Percentiles rank a stretch among this genome's conserved stretches.
phyloP scores from a whole-genome alignment of 345 rosid genomes.

The Populus ilicifolia region DNA sequence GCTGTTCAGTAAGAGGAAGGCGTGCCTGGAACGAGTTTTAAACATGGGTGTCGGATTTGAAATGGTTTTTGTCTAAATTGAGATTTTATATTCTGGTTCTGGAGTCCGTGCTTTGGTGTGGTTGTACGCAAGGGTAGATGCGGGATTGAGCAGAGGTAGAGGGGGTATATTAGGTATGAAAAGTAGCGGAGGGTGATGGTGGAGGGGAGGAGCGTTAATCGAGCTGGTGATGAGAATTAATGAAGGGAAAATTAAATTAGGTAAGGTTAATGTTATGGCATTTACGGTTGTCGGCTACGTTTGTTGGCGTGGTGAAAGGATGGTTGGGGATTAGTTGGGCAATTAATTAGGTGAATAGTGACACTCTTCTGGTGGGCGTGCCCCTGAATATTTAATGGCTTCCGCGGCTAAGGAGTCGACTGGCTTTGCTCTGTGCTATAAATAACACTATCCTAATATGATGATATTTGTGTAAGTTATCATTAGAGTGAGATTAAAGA shows the following conservation, averaged over 20 bases:
- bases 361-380: background rate
- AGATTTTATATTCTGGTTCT: constrained; percentile 1
- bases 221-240: background rate
- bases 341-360: constrained; percentile 23
- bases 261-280: constrained; percentile 7
- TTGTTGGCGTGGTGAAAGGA: constrained; percentile 20
- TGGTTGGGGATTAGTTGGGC: constrained; percentile 19
- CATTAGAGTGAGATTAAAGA: too few species aligned
- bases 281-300: constrained; percentile 34
- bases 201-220: background rate
- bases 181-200: background rate
- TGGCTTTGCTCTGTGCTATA: too few species aligned
- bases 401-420: too few species aligned
- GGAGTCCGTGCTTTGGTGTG: constrained; percentile 9
- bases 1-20: background rate
- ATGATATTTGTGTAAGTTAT: too few species aligned
- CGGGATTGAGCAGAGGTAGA: background rate
- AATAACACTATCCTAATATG: too few species aligned
- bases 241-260: constrained; percentile 11
- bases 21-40: constrained; percentile 22
- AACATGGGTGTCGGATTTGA: constrained; percentile 30
- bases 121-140: constrained; percentile 4
- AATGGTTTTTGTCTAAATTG: constrained; percentile 1
- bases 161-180: background rate
- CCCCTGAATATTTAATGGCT: too few species aligned